Conservation (phyloP, 176 grass and related monocot species). For the Zoysia pacifica region DNA sequence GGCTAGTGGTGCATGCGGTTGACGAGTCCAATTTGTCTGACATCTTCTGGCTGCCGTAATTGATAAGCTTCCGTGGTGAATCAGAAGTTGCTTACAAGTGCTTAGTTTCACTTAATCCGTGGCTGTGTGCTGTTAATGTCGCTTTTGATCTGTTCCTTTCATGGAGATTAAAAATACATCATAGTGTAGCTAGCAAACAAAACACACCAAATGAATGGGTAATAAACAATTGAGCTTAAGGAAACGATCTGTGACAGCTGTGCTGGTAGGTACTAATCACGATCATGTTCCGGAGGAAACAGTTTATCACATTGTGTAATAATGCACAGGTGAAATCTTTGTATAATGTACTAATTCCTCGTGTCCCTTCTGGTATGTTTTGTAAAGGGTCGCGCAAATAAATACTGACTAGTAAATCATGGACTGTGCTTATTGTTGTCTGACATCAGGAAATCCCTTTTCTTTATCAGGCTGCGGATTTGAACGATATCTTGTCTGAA, state of each 20-base stretch:
- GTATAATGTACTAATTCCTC: not conserved
- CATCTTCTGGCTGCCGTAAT: not conserved
- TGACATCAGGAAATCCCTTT: conserved; percentile 10
- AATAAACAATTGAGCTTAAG: conserved; percentile 32
- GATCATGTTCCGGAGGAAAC: conserved; percentile 23
- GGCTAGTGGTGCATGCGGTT: conserved; percentile 3
- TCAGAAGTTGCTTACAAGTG: conserved; percentile 13
- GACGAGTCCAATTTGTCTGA: not conserved
- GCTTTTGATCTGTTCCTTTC: conserved; percentile 43
- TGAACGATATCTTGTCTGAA: conserved; percentile 90
- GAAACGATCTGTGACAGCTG: conserved; percentile 41
- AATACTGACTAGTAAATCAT: conserved; percentile 2
- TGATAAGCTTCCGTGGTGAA: not conserved
- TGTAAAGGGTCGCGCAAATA: not conserved
- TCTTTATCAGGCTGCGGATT: conserved; percentile 60
- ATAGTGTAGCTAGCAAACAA: conserved; percentile 16
- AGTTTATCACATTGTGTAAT: conserved; percentile 36
- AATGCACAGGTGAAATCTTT: conserved; percentile 11
- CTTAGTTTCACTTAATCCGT: conserved; percentile 1
- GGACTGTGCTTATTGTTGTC: not conserved
- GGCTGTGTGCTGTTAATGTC: conserved; percentile 21
- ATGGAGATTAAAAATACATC: conserved; percentile 13
- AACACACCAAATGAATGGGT: conserved; percentile 41
- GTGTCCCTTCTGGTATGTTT: conserved; percentile 31
- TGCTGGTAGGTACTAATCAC: conserved; percentile 46